Evolutionary conservation across 768 basidiomycete species (phyloP).

Genomic region (Wakefieldia striispora): DNA sequence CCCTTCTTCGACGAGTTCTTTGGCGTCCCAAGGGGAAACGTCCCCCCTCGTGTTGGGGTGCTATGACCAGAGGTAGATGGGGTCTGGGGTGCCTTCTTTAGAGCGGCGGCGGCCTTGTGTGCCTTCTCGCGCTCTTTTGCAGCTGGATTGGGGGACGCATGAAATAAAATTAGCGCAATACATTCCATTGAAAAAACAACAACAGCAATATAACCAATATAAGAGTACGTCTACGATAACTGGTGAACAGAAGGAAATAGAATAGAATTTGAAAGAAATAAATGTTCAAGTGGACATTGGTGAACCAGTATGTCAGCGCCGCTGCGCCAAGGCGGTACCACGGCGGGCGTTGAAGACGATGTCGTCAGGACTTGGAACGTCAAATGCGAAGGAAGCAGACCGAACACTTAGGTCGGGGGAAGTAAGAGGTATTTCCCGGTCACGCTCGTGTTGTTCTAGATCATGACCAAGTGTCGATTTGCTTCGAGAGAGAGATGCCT

Average conservation of each 20-base stretch:
- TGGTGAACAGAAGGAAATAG: conserved; percentile 13
- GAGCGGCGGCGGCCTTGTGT: conserved; percentile 46
- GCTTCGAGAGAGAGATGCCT: conserved; percentile 28
- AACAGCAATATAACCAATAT: conserved; percentile 25
- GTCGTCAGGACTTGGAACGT: conserved; percentile 91
- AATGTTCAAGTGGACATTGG: conserved; percentile 2
- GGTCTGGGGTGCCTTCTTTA: conserved; percentile 38
- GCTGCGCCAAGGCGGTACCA: conserved; percentile 60
- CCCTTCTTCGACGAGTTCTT: conserved; percentile 44
- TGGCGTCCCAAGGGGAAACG: conserved; percentile 41
- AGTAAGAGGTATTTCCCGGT: conserved; percentile 6
- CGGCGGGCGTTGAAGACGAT: conserved; percentile 76
- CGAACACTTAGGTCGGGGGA: conserved; percentile 38
- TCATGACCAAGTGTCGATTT: conserved; percentile 25
- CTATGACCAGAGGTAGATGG: conserved; percentile 38
- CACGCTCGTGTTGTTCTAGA: conserved; percentile 7
- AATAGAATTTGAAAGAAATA: conserved; percentile 4
- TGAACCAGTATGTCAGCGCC: conserved; percentile 21
- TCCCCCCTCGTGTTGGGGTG: conserved; percentile 43
- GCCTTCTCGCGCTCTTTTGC: conserved; percentile 80
- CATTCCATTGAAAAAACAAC: conserved; percentile 31
- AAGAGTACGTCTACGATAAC: conserved; percentile 30
- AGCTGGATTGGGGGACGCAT: conserved; percentile 44
- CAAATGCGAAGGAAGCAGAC: conserved; percentile 58
- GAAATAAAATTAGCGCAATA: conserved; percentile 42